These are phyloP conservation scores for Chlorella variabilis DNA, from an alignment of 163 green algal genomes.

Conservation along the genomic window DNA sequence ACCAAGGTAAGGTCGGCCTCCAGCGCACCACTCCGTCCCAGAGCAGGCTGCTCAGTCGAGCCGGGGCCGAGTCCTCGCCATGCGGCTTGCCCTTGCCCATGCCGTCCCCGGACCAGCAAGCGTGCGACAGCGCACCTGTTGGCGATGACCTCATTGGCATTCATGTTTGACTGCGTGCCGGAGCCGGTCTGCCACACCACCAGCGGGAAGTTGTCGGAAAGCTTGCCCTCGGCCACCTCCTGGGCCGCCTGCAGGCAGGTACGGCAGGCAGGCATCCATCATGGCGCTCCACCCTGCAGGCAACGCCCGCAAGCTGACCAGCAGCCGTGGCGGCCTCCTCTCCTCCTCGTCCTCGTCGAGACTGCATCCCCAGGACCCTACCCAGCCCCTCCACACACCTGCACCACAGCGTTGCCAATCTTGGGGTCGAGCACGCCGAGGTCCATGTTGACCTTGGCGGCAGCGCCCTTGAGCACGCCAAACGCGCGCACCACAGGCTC, in stretches of 20 bases:
- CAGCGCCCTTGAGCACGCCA: constrained; percentile 86
- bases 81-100: no score
- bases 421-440: constrained; percentile 77
- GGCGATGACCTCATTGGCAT: constrained; percentile 94
- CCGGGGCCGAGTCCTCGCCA: no score
- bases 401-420: constrained; percentile 78
- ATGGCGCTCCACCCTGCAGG: not conserved
- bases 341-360: not conserved
- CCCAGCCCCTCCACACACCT: constrained; percentile 13
- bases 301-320: not conserved
- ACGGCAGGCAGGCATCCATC: not conserved
- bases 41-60: no score
- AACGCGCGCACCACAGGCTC: constrained; percentile 88
- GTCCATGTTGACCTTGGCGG: constrained; percentile 89
- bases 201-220: constrained; percentile 93
- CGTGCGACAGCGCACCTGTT: constrained; percentile 63
- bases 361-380: not conserved
- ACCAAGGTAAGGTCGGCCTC: not conserved
- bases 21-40: not conserved
- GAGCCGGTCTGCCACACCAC: constrained; percentile 94
- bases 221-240: constrained; percentile 91
- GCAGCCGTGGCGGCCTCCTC: no score
- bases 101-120: no score
- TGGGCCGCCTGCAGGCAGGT: constrained; percentile 58
- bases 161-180: constrained; percentile 98